Conservation (phyloP, 768 basidiomycete genomes). For the Chiua virens region DNA sequence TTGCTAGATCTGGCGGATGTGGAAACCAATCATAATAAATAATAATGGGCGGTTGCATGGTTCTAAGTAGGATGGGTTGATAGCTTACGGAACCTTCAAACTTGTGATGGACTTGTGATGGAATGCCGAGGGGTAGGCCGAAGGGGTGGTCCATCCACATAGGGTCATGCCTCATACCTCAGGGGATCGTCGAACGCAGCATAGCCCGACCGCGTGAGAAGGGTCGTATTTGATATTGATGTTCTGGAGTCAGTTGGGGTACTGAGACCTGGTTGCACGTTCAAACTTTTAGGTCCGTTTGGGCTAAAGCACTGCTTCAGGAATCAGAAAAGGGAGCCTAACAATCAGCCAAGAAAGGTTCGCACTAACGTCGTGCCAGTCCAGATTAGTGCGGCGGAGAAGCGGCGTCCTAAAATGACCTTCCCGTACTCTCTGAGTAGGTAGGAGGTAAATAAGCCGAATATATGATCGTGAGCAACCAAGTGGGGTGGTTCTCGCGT, state of each 20-base stretch:
- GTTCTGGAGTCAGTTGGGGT: constrained; percentile 16
- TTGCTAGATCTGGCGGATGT: constrained; percentile 21
- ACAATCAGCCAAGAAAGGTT: constrained; percentile 19
- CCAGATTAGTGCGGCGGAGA: constrained; percentile 29
- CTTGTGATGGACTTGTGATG: constrained; percentile 5
- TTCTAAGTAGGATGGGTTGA: constrained; percentile 14
- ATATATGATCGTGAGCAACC: constrained; percentile 24
- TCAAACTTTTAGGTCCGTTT: constrained; percentile 28
- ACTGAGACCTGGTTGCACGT: constrained; percentile 20
- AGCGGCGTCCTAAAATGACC: constrained; percentile 10
- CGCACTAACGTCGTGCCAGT: constrained; percentile 19
- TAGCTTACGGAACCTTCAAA: constrained; percentile 12
- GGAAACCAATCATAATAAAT: constrained; percentile 22
- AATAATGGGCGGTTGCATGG: constrained; percentile 11
- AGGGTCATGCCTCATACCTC: constrained; percentile 6
- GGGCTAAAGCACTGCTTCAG: constrained; percentile 8
- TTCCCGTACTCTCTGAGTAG: constrained; percentile 5
- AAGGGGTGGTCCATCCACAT: constrained; percentile 5
- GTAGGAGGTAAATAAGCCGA: constrained; percentile 6
- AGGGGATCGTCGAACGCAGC: constrained; percentile 12
- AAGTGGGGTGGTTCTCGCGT: constrained; percentile 13
- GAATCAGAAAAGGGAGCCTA: constrained; percentile 3
- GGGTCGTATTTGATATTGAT: constrained; percentile 18
- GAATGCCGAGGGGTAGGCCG: constrained; percentile 8
- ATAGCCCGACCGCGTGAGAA: constrained; percentile 12